Conservation (phyloP, 2,329 filamentous ascomycete genomes). For the Penicillium occitanis region DNA sequence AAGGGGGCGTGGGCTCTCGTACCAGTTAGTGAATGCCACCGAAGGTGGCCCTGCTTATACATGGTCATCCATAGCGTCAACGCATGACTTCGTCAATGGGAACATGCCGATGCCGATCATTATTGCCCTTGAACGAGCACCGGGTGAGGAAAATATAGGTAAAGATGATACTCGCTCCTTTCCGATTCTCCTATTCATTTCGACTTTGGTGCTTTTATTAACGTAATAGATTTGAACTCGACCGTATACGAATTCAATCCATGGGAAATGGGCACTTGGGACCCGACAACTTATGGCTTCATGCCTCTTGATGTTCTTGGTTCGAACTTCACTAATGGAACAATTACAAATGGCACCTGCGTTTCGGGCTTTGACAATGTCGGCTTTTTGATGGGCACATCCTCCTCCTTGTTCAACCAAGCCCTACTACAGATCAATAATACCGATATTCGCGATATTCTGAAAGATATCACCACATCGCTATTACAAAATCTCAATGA, state of each 20-base stretch:
- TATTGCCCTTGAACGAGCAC: conserved; percentile 67
- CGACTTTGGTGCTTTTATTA: too few relatives aligned
- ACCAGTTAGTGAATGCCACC: conserved; percentile 75
- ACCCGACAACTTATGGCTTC: conserved; percentile 70
- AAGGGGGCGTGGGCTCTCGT: conserved; percentile 72
- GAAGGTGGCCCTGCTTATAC: conserved; percentile 77
- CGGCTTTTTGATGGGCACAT: conserved; percentile 83
- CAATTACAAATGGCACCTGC: conserved; percentile 59
- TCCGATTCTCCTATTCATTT: too few relatives aligned
- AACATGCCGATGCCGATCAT: conserved; percentile 71
- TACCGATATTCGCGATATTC: conserved; percentile 48
- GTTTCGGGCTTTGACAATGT: conserved; percentile 78
- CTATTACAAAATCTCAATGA: conserved; percentile 59
- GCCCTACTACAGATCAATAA: conserved; percentile 66
- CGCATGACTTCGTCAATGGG: conserved; percentile 61
- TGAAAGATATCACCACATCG: conserved; percentile 53
- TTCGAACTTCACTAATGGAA: conserved; percentile 67
- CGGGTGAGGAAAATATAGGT: conserved; percentile 60
- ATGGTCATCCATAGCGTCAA: conserved; percentile 73
- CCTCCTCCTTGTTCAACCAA: conserved; percentile 79
- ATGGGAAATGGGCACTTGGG: conserved; percentile 74
- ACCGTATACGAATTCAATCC: conserved; percentile 78
- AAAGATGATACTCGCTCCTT: conserved; percentile 26
- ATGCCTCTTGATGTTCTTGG: conserved; percentile 69
- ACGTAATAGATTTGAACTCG: conserved; percentile 52